Percentiles rank a stretch among this genome's conserved stretches.
Conservation (phyloP, 306 rosid genomes). For the cucumber (Cucumis sativus) region Cucumber_9930_V3 NC_026659.2:23938001-23938500, state of each 20-base stretch:
- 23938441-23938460: constrained; percentile 64
- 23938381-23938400: constrained; percentile 87
- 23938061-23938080: constrained; percentile 79
- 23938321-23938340: background rate
- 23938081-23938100: constrained; percentile 79
- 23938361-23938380: constrained; percentile 2
- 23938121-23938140: constrained; percentile 73
- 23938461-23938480: constrained; percentile 12
- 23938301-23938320: background rate
- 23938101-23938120: constrained; percentile 87
- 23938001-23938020: background rate
- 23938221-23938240: background rate
- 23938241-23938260: background rate
- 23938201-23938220: background rate
- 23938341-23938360: background rate
- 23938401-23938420: constrained; percentile 60
- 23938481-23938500: constrained; percentile 5
- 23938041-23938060: constrained; percentile 3
- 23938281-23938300: background rate
- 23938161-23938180: background rate
- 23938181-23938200: background rate
- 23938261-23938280: background rate
- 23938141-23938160: background rate
- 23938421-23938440: constrained; percentile 70
- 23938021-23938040: background rate